Base-by-base conservation (phyloP, 192 early-diverging fungal genomes). In the Kappamyces sp. region DNA sequence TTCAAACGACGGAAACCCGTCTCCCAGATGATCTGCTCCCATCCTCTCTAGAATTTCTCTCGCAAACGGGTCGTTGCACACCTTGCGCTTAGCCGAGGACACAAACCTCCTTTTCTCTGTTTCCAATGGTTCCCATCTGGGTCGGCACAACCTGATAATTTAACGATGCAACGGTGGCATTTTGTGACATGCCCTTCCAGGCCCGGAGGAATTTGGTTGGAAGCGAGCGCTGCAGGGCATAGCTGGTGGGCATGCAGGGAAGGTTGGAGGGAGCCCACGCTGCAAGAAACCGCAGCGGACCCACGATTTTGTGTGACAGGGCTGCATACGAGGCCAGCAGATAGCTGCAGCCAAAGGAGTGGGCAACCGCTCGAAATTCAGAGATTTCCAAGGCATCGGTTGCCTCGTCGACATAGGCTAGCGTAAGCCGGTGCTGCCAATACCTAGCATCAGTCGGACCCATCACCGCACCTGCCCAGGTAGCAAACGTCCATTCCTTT, bases 221-320 rank as follows among this genome's bases (percentile, higher is more conserved):
- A 12, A 61, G 10, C 40, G 60, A 61, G 1, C 60, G 13, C 49
- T 61, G 60, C 3, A 61, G 13, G 23, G 60, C 60, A 39, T 61
- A 61, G 2, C 47, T 38, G 37, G 47, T 39, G n/a, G 60, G 60
- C 60, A 61, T 61, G 37, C 60, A 61, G n/a, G 60, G 60, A 41
- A 61, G 51, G 51, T 61, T 61, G 23, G 60, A 42, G n/a, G 60
- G 60, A 40, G 60, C 60, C 60, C 60, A 61, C 40, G 41, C 40
- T 3, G 60, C 36, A 39, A 61, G 12, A 34, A 61, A 49, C n/a
- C 60, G 42, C n/a, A 61, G 49, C 39, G 60, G 8, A 31, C 60
- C 60, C 9, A 49, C 32, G 40, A 61, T 61, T 15, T 61, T 61
- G 15, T 61, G 36, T 10, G 10, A 23, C n/a, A 61, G 48, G 15